These are phyloP conservation scores for Lotus japonicus DNA, from an alignment of 306 rosid genomes.

Conservation along the genomic window DNA sequence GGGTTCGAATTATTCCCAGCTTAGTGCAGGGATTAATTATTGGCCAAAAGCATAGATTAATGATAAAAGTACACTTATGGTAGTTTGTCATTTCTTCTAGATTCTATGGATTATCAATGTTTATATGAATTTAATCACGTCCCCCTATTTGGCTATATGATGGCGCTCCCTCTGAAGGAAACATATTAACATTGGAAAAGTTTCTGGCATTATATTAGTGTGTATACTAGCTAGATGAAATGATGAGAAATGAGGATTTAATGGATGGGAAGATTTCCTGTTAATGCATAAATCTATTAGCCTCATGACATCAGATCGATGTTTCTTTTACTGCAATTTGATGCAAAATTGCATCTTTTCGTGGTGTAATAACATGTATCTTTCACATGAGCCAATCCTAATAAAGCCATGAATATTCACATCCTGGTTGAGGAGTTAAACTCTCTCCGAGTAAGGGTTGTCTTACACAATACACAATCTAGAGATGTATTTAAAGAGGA, in stretches of 20 bases:
- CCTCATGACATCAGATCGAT: no score
- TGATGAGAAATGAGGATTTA: no score
- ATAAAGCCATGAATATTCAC: no score
- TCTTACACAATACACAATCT: no score
- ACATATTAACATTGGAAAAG: constrained; percentile 27
- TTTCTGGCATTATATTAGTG: constrained; percentile 27
- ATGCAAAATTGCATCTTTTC: background rate
- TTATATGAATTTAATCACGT: constrained; percentile 29
- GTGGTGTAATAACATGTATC: no score
- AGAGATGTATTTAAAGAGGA: no score
- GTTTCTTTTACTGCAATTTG: background rate
- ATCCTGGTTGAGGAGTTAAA: no score
- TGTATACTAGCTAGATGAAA: background rate
- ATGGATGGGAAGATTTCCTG: background rate
- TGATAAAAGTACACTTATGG: constrained; percentile 16
- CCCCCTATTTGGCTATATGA: constrained; percentile 30
- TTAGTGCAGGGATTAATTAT: constrained; percentile 52
- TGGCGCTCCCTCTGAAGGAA: constrained; percentile 34
- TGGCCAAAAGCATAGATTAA: constrained; percentile 17
- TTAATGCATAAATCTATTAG: background rate
- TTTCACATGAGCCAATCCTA: no score
- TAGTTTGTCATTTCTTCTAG: constrained; percentile 39
- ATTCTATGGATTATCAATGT: constrained; percentile 31
- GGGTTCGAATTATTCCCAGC: constrained; percentile 29
- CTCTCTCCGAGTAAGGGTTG: no score